Evolutionary conservation across 352 stramenopile species (phyloP), one percentile per base, ranked within the genome.

Genomic region (Globisporangium irregulare): DNA sequence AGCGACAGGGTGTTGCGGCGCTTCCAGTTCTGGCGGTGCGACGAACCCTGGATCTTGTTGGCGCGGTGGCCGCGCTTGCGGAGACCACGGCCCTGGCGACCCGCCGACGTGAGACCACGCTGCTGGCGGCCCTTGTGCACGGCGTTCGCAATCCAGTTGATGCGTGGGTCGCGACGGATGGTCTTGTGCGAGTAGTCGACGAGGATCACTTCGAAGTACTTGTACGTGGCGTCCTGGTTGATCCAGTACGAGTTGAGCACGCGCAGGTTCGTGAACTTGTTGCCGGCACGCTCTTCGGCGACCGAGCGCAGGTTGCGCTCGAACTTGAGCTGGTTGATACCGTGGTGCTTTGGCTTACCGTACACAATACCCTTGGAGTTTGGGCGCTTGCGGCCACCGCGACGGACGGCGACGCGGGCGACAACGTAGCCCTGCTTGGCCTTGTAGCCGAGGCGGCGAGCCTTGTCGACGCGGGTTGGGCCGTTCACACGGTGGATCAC

Each of bases 211-310:
- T 99, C 98, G 74, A 99, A 99, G 87, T 99, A 99, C 88, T 99
- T 99, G 97, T 99, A 99, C 73, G 98, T 99, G 38, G 98, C 97
- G 82, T 99, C 98, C 78, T 99, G 97, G 91, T 99, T 99, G 74
- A 99, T 89, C 98, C 98, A 99, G 93, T 99, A 99, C 68, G 97
- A 99, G 95, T 99, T 99, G 32, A 99, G 90, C 67, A 99, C 98
- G 69, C 98, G 94, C 67, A 99, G 81, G 94, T 99, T 99, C 72
- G 81, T 81, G 80, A 97, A 99, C 81, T 98, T 97, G 80, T 96
- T 95, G 79, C 97, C 98, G 25, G 97, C 97, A 80, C 98, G 98
- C 87, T 99, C 97, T 79, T 99, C 98, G 54, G 98, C 98, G 51
- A 99, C 92, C 62, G 86, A 98, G 73, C 97, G 95, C 66, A 99